phyloP scores from a whole-genome alignment of 2,329 filamentous ascomycete species.

The Clonostachys rosea region DNA sequence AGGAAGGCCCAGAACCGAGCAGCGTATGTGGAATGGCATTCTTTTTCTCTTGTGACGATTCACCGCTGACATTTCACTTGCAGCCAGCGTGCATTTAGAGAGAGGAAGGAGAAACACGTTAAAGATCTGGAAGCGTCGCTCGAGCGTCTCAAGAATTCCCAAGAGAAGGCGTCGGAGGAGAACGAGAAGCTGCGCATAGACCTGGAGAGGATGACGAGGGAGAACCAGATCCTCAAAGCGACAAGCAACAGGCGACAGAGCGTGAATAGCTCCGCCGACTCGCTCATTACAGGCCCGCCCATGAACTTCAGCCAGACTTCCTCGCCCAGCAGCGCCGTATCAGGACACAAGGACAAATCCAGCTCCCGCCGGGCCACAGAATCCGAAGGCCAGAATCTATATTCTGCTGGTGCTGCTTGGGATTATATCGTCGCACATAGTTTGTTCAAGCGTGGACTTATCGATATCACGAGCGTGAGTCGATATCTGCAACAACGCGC shows the following conservation, averaged over 20 bases:
- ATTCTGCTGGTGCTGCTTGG: constrained; percentile 80
- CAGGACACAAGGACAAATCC: constrained; percentile 54
- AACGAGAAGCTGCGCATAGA: constrained; percentile 38
- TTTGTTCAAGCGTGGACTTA: constrained; percentile 68
- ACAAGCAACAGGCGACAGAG: constrained; percentile 43
- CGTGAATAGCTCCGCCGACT: too few relatives aligned
- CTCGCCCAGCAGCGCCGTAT: constrained; percentile 61
- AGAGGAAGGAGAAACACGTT: constrained; percentile 91
- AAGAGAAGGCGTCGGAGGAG: constrained; percentile 68
- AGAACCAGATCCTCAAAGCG: constrained; percentile 88
- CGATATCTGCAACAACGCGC: constrained; percentile 73
- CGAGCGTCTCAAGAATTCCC: constrained; percentile 68
- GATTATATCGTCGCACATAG: constrained; percentile 82
- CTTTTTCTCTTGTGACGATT: too few relatives aligned
- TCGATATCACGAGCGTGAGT: constrained; percentile 79
- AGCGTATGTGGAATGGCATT: constrained; percentile 39
- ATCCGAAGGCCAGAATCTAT: constrained; percentile 63
- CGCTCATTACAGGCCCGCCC: constrained; percentile 46
- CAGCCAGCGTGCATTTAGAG: constrained; percentile 92
- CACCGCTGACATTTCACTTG: neutral
- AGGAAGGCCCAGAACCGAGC: constrained; percentile 59
- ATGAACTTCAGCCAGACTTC: constrained; percentile 69
- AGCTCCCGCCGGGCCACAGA: constrained; percentile 66
- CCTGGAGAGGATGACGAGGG: constrained; percentile 41
- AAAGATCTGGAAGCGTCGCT: constrained; percentile 90